Conservation (phyloP, 306 rosid species). For the Citrullus mucosospermus region DNA sequence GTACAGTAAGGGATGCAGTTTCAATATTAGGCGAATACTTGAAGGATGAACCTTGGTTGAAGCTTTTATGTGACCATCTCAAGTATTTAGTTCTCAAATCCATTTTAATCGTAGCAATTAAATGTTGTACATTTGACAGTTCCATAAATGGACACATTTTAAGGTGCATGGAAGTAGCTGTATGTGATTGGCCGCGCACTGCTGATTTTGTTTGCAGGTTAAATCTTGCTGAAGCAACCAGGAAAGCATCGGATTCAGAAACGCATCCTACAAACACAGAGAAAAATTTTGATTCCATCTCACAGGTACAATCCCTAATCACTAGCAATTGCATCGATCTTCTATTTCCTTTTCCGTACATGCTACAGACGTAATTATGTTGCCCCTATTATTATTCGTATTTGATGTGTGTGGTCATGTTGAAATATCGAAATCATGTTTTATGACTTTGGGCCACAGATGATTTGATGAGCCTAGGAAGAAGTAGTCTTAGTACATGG, state of each 20-base stretch:
- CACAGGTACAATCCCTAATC: slow-evolving; percentile 29
- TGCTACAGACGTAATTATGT: neutral
- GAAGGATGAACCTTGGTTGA: slow-evolving; percentile 80
- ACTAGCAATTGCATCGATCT: neutral
- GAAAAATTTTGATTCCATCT: slow-evolving; percentile 18
- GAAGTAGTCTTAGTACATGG: neutral
- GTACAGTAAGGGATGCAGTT: slow-evolving; percentile 75
- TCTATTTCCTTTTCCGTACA: neutral
- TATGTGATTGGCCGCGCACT: neutral
- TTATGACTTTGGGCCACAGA: neutral
- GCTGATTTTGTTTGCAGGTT: slow-evolving; percentile 40
- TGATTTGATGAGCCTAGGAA: neutral
- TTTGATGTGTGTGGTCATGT: neutral
- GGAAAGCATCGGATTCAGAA: slow-evolving; percentile 32
- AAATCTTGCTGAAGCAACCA: slow-evolving; percentile 44
- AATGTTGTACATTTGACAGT: neutral
- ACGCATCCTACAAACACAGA: slow-evolving; percentile 15
- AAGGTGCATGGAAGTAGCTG: slow-evolving; percentile 5
- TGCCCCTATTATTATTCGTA: neutral
- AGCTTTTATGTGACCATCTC: slow-evolving; percentile 49
- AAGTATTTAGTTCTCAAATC: slow-evolving; percentile 34
- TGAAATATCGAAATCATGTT: neutral
- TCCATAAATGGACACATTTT: neutral
- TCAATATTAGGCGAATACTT: slow-evolving; percentile 80
- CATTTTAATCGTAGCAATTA: neutral